Conservation (phyloP, 1,284 basidiomycete genomes). For the Sanghuangporus weigelae region DNA sequence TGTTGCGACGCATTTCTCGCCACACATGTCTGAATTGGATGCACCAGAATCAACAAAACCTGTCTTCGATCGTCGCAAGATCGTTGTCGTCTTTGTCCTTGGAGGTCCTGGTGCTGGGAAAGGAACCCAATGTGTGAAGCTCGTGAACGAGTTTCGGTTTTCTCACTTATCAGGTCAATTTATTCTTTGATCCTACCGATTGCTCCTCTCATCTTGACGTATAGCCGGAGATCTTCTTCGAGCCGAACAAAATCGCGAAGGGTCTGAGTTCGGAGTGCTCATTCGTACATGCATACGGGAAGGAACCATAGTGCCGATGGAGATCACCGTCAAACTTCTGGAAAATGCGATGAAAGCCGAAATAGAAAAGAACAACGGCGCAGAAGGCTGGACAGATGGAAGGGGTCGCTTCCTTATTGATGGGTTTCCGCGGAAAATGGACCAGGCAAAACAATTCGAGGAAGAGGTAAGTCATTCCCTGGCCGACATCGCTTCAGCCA, state of each 20-base stretch:
- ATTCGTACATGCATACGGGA: slow-evolving; percentile 90
- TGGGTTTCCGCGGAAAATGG: slow-evolving; percentile 98
- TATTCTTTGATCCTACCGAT: slow-evolving; percentile 7
- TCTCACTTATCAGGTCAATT: slow-evolving; percentile 86
- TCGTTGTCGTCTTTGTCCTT: slow-evolving; percentile 92
- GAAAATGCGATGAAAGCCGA: slow-evolving; percentile 86
- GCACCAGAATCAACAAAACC: slow-evolving; percentile 24
- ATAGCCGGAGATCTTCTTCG: slow-evolving; percentile 94
- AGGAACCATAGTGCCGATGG: slow-evolving; percentile 94
- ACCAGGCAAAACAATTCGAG: slow-evolving; percentile 94
- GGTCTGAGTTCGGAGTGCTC: slow-evolving; percentile 81
- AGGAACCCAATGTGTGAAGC: slow-evolving; percentile 88
- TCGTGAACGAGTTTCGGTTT: slow-evolving; percentile 89
- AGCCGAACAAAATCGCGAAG: slow-evolving; percentile 86
- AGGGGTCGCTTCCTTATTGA: slow-evolving; percentile 91
- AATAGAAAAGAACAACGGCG: slow-evolving; percentile 39
- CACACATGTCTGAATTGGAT: not conserved
- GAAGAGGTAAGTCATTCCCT: slow-evolving; percentile 54
- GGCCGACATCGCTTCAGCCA: not conserved
- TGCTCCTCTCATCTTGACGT: not conserved
- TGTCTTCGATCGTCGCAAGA: slow-evolving; percentile 69
- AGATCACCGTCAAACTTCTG: slow-evolving; percentile 94
- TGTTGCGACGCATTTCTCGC: not conserved
- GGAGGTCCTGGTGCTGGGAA: slow-evolving; percentile 98
- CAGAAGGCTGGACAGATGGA: slow-evolving; percentile 66